Conservation (phyloP, 2,329 filamentous ascomycete genomes). For the Phoma sp. region DNA sequence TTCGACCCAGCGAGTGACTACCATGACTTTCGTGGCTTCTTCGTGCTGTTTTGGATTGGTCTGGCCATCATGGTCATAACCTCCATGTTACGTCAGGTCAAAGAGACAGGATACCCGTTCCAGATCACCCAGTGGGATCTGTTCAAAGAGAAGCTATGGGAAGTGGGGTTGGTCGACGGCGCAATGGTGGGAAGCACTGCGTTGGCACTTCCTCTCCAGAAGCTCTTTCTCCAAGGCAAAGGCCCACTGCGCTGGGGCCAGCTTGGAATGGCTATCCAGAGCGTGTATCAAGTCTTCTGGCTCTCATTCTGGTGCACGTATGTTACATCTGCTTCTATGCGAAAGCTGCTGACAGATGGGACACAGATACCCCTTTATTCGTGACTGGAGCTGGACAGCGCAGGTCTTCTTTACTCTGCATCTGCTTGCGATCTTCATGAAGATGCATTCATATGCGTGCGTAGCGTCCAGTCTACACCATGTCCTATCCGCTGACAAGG, state of each 20-base stretch:
- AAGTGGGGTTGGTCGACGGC: conserved; percentile 81
- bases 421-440: conserved; percentile 92
- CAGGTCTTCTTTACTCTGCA: conserved; percentile 95
- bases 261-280: conserved; percentile 82
- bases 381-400: conserved; percentile 95
- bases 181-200: conserved; percentile 81
- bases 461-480: background rate
- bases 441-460: conserved; percentile 92
- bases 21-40: conserved; percentile 95
- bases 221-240: conserved; percentile 64
- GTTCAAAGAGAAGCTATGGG: conserved; percentile 87
- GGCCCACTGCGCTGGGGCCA: conserved; percentile 72
- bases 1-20: conserved; percentile 94
- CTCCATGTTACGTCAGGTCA: conserved; percentile 88
- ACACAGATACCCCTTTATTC: conserved; percentile 73
- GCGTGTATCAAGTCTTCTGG: conserved; percentile 80
- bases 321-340: conserved; percentile 27
- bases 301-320: conserved; percentile 77
- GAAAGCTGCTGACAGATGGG: conserved; percentile 4
- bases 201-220: conserved; percentile 75
- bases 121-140: conserved; percentile 86
- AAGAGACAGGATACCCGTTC: conserved; percentile 88
- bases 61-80: conserved; percentile 97
- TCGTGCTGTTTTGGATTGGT: conserved; percentile 97
- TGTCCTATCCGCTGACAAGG: background rate